Evolutionary conservation across 169 alveolate genomes (phyloP), one percentile per base, ranked within the genome.

Genomic region (Plasmodium coatneyi): DNA sequence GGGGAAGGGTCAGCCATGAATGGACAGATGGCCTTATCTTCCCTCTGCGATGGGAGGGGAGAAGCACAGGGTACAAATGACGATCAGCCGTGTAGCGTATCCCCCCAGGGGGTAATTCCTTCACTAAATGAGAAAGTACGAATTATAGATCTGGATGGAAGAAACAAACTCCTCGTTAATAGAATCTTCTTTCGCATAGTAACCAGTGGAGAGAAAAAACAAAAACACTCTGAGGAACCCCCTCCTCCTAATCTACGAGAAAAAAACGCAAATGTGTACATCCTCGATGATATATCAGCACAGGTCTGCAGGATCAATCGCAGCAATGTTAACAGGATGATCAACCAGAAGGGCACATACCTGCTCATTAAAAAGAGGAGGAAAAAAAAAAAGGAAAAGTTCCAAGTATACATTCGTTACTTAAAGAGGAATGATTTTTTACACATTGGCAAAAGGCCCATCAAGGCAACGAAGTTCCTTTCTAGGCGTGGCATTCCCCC

Each of bases 331-430:
- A 71, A 66, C 16, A 70, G 28, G 7, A n/a, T 66, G 16, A 36
- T 39, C 9, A 19, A 9, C 5, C n/a, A 82, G 28, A 74, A 76
- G n/a, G 66, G 81, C 46, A 25, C 76, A 9, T 87, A 78, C 30
- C 49, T 87, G 36, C 39, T 87, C 22, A 87, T 87, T n/a, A 76
- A 78, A 71, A 87, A 87, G 30, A 54, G 93, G 34, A 87, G 80
- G 43, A 87, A 87, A 79, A 87, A 87, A 56, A 87, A 87, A 78
- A 87, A 49, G 46, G 93, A 87, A 78, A 87, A 87, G 25, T 87
- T 87, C 81, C 16, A 87, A 34, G 43, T 87, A 78, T 84, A 87
- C 60, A 87, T 87, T 56, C 86, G 93, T 14, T 87, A 78, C 34
- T 34, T 87, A 87, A 87, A 79, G 71, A 78, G 80, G 74, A 41